A percentile compares a stretch with the other conserved stretches of the same genome.
Conservation (phyloP, 1,139 yeast species). For the Sugiyamaella xylanicola region DNA sequence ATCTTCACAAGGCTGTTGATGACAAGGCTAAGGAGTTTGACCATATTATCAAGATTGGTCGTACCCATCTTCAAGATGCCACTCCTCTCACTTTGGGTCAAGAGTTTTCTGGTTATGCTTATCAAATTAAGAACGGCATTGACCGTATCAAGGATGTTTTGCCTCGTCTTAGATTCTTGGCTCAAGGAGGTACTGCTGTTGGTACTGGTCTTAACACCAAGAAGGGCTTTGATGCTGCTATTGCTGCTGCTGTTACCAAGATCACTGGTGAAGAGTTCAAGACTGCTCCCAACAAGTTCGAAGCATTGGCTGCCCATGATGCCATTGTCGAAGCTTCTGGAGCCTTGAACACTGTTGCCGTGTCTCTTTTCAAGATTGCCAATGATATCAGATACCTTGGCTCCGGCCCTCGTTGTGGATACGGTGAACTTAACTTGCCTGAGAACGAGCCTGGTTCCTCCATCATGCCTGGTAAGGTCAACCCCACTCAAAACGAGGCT, state of each 20-base stretch:
- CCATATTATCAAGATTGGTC: slow-evolving; percentile 93
- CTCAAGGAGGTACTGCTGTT: slow-evolving; percentile 99
- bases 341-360: slow-evolving; percentile 93
- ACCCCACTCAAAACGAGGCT: slow-evolving; percentile 99
- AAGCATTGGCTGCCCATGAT: slow-evolving; percentile 98
- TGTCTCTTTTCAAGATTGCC: slow-evolving; percentile 91
- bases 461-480: slow-evolving; percentile 99
- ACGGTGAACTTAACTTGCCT: slow-evolving; percentile 92
- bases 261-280: slow-evolving; percentile 85
- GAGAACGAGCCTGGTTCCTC: slow-evolving; percentile 99
- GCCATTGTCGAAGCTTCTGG: slow-evolving; percentile 98
- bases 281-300: slow-evolving; percentile 98
- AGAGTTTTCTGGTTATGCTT: slow-evolving; percentile 95
- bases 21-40: slow-evolving; percentile 79
- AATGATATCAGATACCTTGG: slow-evolving; percentile 98
- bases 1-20: slow-evolving; percentile 74
- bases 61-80: slow-evolving; percentile 98
- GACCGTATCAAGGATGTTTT: slow-evolving; percentile 76
- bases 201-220: slow-evolving; percentile 97
- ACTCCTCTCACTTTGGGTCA: slow-evolving; percentile 97
- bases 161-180: slow-evolving; percentile 76
- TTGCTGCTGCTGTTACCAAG: slow-evolving; percentile 76
- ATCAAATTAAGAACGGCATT: slow-evolving; percentile 88
- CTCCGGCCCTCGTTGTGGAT: slow-evolving; percentile 99
- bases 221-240: slow-evolving; percentile 81